Conservation (phyloP, 2,329 filamentous ascomycete species). For the Penicillium rolfsii region DNA sequence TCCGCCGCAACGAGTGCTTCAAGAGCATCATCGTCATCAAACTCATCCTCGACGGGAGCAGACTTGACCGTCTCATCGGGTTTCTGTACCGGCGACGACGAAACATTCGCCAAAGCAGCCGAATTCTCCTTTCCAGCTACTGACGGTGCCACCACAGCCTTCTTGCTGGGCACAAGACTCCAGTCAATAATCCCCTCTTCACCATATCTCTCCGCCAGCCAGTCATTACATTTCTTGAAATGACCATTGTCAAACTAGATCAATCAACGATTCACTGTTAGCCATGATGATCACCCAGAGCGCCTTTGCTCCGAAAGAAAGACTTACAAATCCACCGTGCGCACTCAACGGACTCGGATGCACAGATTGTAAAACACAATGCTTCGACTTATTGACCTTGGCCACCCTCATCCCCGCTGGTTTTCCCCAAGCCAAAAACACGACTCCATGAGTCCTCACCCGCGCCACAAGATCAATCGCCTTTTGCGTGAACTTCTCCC, state of each 20-base stretch:
- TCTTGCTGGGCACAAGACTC: conserved; percentile 58
- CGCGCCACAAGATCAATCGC: conserved; percentile 85
- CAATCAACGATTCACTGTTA: not conserved
- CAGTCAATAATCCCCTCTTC: conserved; percentile 82
- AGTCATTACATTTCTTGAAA: conserved; percentile 59
- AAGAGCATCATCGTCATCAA: conserved; percentile 49
- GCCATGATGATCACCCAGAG: not conserved
- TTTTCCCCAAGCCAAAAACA: conserved; percentile 92
- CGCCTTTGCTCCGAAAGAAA: not conserved
- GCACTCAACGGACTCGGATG: conserved; percentile 96
- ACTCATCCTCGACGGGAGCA: conserved; percentile 36
- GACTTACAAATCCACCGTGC: conserved; percentile 69
- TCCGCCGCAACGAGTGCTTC: conserved; percentile 44
- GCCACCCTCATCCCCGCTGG: conserved; percentile 79
- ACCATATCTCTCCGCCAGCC: conserved; percentile 79
- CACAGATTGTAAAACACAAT: conserved; percentile 82
- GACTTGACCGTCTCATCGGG: conserved; percentile 24
- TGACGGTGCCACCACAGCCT: conserved; percentile 16
- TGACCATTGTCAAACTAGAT: conserved; percentile 49
- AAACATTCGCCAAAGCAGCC: conserved; percentile 15
- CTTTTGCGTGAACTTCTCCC: conserved; percentile 90
- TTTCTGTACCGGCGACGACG: not conserved
- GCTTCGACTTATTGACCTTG: conserved; percentile 71
- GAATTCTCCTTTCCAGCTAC: conserved; percentile 31
- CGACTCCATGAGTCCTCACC: conserved; percentile 77